phyloP scores from a whole-genome alignment of 495 filamentous ascomycete species.

The Elaphomyces granulatus region DNA sequence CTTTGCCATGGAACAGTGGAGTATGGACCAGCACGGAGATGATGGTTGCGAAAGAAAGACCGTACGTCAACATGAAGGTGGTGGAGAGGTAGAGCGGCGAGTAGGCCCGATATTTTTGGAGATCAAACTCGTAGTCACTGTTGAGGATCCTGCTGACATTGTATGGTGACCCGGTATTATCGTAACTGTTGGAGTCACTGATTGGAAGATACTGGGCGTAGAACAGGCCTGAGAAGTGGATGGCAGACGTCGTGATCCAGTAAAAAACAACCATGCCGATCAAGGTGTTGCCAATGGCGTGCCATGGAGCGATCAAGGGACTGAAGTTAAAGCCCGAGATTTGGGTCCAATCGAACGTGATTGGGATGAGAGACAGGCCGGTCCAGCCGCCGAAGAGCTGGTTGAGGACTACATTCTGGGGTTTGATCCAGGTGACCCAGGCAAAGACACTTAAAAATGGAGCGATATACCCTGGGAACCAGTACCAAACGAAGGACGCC shows the following conservation, averaged over 20 bases:
- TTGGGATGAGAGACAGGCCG: slow-evolving; percentile 44
- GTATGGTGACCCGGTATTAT: slow-evolving; percentile 39
- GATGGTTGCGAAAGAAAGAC: slow-evolving; percentile 45
- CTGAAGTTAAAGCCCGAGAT: slow-evolving; percentile 50
- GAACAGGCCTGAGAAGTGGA: slow-evolving; percentile 38
- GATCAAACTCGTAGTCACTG: slow-evolving; percentile 39
- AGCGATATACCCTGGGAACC: slow-evolving; percentile 37
- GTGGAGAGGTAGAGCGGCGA: slow-evolving; percentile 49
- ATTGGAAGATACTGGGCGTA: slow-evolving; percentile 41
- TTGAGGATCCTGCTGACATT: slow-evolving; percentile 40
- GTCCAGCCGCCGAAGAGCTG: slow-evolving; percentile 47
- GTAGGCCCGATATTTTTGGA: slow-evolving; percentile 37
- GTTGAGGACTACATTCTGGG: slow-evolving; percentile 34
- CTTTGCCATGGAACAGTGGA: slow-evolving; percentile 39
- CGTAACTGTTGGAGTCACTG: slow-evolving; percentile 40
- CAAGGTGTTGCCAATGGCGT: slow-evolving; percentile 45
- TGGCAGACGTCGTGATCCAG: slow-evolving; percentile 35
- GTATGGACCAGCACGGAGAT: slow-evolving; percentile 41
- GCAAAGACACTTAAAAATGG: slow-evolving; percentile 34
- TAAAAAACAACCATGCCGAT: slow-evolving; percentile 41
- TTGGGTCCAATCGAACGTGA: slow-evolving; percentile 58
- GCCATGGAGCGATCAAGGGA: slow-evolving; percentile 55
- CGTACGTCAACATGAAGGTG: slow-evolving; percentile 43
- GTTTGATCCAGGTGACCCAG: slow-evolving; percentile 37
- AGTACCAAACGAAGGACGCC: slow-evolving; percentile 47